Evolutionary conservation across 768 basidiomycete genomes (phyloP), one percentile per base, ranked within the genome.

Genomic region (Hypsizygus marmoreus): DNA sequence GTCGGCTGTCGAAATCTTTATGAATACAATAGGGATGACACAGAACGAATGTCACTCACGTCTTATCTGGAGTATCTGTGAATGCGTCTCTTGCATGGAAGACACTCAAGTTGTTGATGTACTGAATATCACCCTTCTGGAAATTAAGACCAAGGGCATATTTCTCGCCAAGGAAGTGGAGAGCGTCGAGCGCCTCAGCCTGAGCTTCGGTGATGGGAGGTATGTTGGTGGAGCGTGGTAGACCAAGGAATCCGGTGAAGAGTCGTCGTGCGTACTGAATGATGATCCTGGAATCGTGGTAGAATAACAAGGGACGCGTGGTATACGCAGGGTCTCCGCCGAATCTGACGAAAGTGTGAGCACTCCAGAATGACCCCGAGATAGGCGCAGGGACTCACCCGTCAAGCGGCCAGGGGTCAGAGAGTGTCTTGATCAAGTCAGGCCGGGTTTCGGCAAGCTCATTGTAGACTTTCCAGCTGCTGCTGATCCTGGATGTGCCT

Each of bases 61-160:
- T 66, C 34, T 73, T 65, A 47, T 68, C 62, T 12, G 57, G 52
- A 25, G 69, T 67, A 50, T 73, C 72, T 17, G 54, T 52, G 47
- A 73, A 73, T 5, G 56, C 71, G 46, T 75, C 73, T 41, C 72
- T 49, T 5, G 72, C 72, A 50, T 75, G 73, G 44, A 75, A 57
- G 39, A 75, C 43, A 2, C 70, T 63, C 40, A 75, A 51, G 43
- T 66, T 73, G 49, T 73, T 75, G 60, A 73, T 72, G 52, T 73
- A 75, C 49, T 75, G 73, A 26, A 75, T 73, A 49, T 75, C 72
- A 31, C 72, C 73, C 52, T 73, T 75, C 51, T 71, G 62, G 60
- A 75, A 73, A 40, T 73, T 72, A 39, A 73, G 62, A 6, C 60
- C 67, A 3, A 75, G 58, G 23, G 68, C 66, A 47, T 66, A 68